Base-by-base conservation (phyloP, 352 stramenopile genomes). In the Phytophthora sp. region DNA sequence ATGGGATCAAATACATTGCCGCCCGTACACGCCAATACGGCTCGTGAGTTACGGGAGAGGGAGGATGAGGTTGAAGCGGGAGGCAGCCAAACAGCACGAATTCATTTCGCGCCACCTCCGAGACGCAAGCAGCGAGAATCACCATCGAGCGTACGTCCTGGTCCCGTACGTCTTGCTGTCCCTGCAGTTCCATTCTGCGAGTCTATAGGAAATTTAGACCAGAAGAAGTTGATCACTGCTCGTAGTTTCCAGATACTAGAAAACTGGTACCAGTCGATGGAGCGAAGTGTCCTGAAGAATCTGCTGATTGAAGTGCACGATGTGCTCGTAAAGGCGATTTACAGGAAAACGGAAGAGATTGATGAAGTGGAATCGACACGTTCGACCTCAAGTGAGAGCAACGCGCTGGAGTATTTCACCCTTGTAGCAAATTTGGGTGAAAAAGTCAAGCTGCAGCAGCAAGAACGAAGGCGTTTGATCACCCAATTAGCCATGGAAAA, bases 401-500 rank as follows among this genome's bases (percentile, higher is more conserved):
- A 29, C 1, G 13, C 8, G 8, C 12, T 36, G 2, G 63, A 73
- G 24, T 76, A 71, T 26, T 73, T 76, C 11, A 59, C 50, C 11
- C 36, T 76, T 18, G 57, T 73, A 31, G 64, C 39, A 1, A 53
- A 62, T 13, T 29, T 55, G 15, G 57, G 73, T n/a, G 23, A 66
- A 27, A 73, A 70, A 21, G 7, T 73, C 23, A 62, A 62, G 20
- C 11, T 61, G n/a, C 47, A 71, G 9, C 42, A 63, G 15, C 27
- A 68, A 26, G 62, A 69, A 41, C 67, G 62, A 29, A 57, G 61
- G 8, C 41, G 31, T 13, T 18, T 75, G 5, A 44, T 31, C 1
- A 77, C 71, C 0, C 66, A 82, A 27, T 31, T 89, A 8, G 45
- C 56, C 1, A 88, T 90, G 82, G 82, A 89, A 49, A 56, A 76